phyloP scores from a whole-genome alignment of 352 stramenopile genomes.

The Phytophthora rubi region DNA sequence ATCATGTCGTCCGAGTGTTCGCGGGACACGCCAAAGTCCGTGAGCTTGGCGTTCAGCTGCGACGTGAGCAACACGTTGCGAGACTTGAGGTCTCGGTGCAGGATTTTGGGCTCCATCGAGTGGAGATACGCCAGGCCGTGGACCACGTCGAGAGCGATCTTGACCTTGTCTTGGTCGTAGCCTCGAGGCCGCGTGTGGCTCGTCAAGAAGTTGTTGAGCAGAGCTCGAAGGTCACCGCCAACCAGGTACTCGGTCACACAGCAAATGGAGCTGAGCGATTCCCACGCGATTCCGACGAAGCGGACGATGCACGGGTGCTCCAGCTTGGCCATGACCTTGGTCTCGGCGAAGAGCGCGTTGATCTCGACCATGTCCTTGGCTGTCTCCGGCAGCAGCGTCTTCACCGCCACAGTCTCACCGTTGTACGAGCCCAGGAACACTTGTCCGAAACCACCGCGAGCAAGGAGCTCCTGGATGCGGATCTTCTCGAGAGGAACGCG shows the following conservation, averaged over 20 bases:
- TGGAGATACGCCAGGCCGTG: slow-evolving; percentile 59
- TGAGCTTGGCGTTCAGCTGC: slow-evolving; percentile 58
- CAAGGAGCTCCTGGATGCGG: slow-evolving; percentile 46
- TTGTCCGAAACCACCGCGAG: slow-evolving; percentile 57
- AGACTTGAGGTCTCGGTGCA: slow-evolving; percentile 84
- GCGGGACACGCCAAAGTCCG: slow-evolving; percentile 61
- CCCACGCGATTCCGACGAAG: slow-evolving; percentile 75
- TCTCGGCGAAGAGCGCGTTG: slow-evolving; percentile 55
- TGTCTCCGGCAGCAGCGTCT: slow-evolving; percentile 57
- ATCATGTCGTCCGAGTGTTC: slow-evolving; percentile 48
- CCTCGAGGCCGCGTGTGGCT: slow-evolving; percentile 36
- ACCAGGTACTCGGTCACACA: slow-evolving; percentile 61
- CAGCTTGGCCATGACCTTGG: slow-evolving; percentile 63
- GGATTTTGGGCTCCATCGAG: slow-evolving; percentile 46
- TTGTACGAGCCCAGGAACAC: slow-evolving; percentile 58
- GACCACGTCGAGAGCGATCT: slow-evolving; percentile 53
- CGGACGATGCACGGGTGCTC: slow-evolving; percentile 68
- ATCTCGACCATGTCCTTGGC: slow-evolving; percentile 62
- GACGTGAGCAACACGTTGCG: slow-evolving; percentile 74
- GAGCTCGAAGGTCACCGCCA: slow-evolving; percentile 46
- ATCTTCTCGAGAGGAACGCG: slow-evolving; percentile 60
- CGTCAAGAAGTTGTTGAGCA: slow-evolving; percentile 46
- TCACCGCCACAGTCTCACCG: slow-evolving; percentile 57
- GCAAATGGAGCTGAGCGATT: slow-evolving; percentile 46
- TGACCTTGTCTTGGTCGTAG: slow-evolving; percentile 59